These are phyloP conservation scores for Cladophialophora exuberans DNA, from an alignment of 2,329 filamentous ascomycete species.

Conservation along the genomic window DNA sequence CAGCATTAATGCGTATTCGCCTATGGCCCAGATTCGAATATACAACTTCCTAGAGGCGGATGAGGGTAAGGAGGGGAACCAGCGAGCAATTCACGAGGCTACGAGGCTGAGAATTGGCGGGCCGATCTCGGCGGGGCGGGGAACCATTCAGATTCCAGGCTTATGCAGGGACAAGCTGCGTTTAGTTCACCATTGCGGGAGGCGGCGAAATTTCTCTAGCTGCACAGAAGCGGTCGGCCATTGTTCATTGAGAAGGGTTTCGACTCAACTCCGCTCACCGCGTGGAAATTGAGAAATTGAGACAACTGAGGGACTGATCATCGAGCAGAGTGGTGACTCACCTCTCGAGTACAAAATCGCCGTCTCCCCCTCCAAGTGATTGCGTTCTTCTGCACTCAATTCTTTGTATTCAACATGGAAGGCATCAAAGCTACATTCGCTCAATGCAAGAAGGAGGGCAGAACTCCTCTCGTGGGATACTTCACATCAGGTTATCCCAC, in stretches of 20 bases:
- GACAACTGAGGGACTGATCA: too few relatives aligned
- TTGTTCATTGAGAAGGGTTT: too few relatives aligned
- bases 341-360: too few relatives aligned
- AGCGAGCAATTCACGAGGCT: too few relatives aligned
- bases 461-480: conserved; percentile 91
- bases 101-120: conserved; percentile 10
- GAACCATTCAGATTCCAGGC: not conserved
- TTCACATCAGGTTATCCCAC: conserved; percentile 92
- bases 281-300: too few relatives aligned
- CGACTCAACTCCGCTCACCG: too few relatives aligned
- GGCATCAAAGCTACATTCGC: conserved; percentile 60
- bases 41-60: too few relatives aligned
- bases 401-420: conserved; percentile 47
- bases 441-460: conserved; percentile 58
- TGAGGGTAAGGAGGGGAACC: too few relatives aligned
- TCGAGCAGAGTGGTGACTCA: too few relatives aligned
- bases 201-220: conserved; percentile 13
- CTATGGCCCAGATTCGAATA: too few relatives aligned
- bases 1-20: too few relatives aligned
- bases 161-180: conserved; percentile 17
- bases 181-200: not conserved
- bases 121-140: conserved; percentile 10
- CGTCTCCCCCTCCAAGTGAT: not conserved
- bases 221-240: not conserved
- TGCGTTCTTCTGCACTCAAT: not conserved